A percentile compares a stretch with the other conserved stretches of the same genome.
Evolutionary conservation across 176 grass and related monocot species (phyloP).

Genomic region (Avena atlantica): DNA sequence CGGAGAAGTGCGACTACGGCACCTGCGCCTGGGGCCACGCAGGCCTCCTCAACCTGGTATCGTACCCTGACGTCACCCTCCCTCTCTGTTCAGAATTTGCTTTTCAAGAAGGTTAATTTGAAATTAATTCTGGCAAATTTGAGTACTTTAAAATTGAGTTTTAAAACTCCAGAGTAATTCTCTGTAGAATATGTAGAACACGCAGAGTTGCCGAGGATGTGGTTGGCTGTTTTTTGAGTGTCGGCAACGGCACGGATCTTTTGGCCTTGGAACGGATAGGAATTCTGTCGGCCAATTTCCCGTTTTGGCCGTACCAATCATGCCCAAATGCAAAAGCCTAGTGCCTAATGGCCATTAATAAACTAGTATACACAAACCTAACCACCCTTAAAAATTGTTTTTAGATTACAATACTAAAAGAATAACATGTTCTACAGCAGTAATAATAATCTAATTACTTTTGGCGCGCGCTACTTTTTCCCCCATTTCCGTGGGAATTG

Average conservation of each 20-base stretch:
- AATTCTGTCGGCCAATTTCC: not conserved
- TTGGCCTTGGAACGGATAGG: not conserved
- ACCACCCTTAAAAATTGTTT: not conserved
- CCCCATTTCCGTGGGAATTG: not conserved
- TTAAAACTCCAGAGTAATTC: not conserved
- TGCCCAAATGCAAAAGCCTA: slow-evolving; percentile 48
- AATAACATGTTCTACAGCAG: not conserved
- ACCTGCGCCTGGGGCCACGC: slow-evolving; percentile 78
- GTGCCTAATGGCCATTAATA: slow-evolving; percentile 22
- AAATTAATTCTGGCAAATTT: no score
- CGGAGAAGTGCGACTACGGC: slow-evolving; percentile 88
- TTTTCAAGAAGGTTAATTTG: no score
- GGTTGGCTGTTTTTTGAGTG: not conserved
- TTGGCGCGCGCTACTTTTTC: not conserved
- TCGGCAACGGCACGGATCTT: slow-evolving; percentile 34
- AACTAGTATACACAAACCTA: slow-evolving; percentile 16
- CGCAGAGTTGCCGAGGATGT: not conserved
- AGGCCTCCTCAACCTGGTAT: slow-evolving; percentile 76
- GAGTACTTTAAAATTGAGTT: no score
- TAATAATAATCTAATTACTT: not conserved
- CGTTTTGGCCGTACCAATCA: slow-evolving; percentile 37
- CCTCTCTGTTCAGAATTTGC: no score
- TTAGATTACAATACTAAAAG: not conserved
- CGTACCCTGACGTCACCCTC: not conserved
- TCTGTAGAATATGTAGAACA: not conserved